Evolutionary conservation across 768 basidiomycete genomes (phyloP), one percentile per base, ranked within the genome.

Genomic region (Hortiboletus campestris): DNA sequence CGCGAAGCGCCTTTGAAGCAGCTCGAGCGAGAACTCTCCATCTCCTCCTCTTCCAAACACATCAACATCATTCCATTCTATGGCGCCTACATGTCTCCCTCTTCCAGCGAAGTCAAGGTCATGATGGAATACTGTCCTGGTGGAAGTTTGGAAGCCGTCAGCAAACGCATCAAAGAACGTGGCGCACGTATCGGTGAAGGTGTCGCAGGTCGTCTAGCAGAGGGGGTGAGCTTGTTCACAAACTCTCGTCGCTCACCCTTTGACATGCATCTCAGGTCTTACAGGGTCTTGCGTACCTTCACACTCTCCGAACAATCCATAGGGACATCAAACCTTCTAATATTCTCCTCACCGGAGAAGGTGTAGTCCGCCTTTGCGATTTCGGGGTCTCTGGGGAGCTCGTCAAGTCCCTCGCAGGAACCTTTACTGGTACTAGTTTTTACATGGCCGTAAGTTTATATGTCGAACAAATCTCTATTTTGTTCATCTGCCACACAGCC

Each of bases 341-440:
- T 70, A 84, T 98, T 51, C 84, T 99, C 44, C 78, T 98, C 56
- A 92, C 94, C 36, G 82, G 83, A 45, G 87, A 93, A 66, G 97
- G 97, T 31, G 74, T 93, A 45, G 86, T 98, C 67, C 97, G 94
- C 71, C 80, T 99, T 4, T 87, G 83, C 70, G 97, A 99, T 74
- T 99, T 99, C 67, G 97, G 97, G 32, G 97, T 98, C 19, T 98
- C 96, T 28, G 97, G 96, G 40, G 92, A 97, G 73, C 81, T 99
- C 22, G 86, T 98, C 63, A 85, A 89, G 66, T 93, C 90, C 48
- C 73, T 90, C 59, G 97, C 97, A 16, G 91, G 91, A 51, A 98
- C 97, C 1, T 98, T 98, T 68, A 98, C 96, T 1, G 97, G 97
- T 8, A 98, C 96, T 42, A 94, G 94, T 68, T 89, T 91, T 62